Percentiles rank a stretch among this genome's conserved stretches.
Evolutionary conservation across 2,329 filamentous ascomycete genomes (phyloP).

Genomic region (Colletotrichum theobromicola): DNA sequence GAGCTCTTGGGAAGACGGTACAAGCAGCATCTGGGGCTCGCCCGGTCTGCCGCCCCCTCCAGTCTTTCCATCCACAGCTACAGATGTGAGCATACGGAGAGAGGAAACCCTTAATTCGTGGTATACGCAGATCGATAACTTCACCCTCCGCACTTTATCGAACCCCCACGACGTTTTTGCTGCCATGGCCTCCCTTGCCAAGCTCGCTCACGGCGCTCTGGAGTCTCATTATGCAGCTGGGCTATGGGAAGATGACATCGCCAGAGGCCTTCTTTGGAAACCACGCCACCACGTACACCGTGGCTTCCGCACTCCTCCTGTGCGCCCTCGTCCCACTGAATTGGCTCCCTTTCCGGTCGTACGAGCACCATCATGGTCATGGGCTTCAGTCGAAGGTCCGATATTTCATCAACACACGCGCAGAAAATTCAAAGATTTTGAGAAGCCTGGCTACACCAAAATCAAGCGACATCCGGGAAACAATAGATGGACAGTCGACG

Average conservation of each 20-base stretch:
- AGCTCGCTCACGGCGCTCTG: not conserved
- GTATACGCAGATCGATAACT: not conserved
- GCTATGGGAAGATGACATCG: not conserved
- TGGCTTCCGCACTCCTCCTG: not conserved
- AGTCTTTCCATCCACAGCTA: not conserved
- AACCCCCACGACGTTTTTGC: slow-evolving; percentile 9
- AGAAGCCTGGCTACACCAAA: not conserved
- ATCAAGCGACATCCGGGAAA: not conserved
- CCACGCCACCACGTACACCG: not conserved
- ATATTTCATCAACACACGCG: not conserved
- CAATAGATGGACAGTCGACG: not conserved
- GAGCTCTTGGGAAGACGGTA: not conserved
- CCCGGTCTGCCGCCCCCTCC: not conserved
- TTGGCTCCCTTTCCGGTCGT: not conserved
- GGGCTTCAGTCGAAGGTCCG: slow-evolving; percentile 3
- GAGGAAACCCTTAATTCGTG: not conserved
- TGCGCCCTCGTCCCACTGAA: not conserved
- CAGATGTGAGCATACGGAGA: not conserved
- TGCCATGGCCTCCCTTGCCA: slow-evolving; percentile 6
- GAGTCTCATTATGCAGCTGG: not conserved
- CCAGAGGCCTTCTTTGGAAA: slow-evolving; percentile 3
- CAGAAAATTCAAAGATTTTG: not conserved
- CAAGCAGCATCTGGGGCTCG: not conserved
- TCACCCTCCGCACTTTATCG: not conserved
- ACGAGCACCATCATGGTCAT: slow-evolving; percentile 6